Base-by-base conservation (phyloP, 1,284 basidiomycete species). In the Ceratobasidium sp. region DNA sequence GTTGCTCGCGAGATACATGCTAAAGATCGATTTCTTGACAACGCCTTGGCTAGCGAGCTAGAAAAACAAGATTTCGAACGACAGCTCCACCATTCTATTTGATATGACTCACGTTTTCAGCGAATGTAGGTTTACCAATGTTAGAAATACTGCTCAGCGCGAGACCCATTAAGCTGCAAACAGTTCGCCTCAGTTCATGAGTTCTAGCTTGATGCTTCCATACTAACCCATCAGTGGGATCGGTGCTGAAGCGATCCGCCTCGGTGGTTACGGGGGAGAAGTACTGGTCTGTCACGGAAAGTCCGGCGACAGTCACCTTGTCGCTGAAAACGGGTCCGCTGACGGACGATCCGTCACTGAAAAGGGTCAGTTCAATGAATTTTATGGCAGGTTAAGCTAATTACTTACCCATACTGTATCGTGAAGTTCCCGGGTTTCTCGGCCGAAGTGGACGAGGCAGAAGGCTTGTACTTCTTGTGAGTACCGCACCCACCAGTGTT, bases 301-400 rank as follows among this genome's bases (percentile, higher is more conserved):
- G 79, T 20, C 85, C 84, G 28, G 81, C 86, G 53, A 87, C 82
- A 63, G 80, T 79, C 46, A 91, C 87, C 5, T 83, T 86, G 81
- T 93, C 92, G 3, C 84, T 85, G 83, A 88, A 91, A 77, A 89
- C 85, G 46, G 85, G 83, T 56, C 91, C 91, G 7, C 82, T 81
- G 9, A 89, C 89, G 20, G 85, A 86, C 18, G 89, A 89, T 18
- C 89, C 89, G 81, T 91, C 90, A 26, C 56, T 60, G 23, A 23
- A 60, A 60, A 28, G 7, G 28, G 9, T 10, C 18, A 6, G 33
- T 18, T 60, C 28, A 12, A 6, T 60, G 4, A 26, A 9, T 33
- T 60, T 5, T 10, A 7, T 26, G 9, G 23, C 10, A 33, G 3
- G 15, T 26, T 46, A 13, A 60, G n/a, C 10, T 26, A 3, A 26